A percentile compares a stretch with the other conserved stretches of the same genome.
phyloP scores from a whole-genome alignment of 2,329 filamentous ascomycete species.

The Phialocephala sp. region DNA sequence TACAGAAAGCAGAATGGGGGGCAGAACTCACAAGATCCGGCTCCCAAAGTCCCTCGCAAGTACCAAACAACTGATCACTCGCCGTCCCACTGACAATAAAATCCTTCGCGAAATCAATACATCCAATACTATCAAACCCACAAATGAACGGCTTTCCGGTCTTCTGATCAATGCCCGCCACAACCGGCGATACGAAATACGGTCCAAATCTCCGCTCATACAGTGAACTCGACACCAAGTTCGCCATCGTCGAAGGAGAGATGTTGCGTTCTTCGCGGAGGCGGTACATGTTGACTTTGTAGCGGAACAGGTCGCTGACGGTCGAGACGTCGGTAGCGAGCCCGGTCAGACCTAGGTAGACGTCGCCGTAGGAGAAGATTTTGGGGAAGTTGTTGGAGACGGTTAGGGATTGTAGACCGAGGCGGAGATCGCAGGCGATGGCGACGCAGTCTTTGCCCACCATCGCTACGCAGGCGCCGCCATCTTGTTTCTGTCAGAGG shows the following conservation, averaged over 20 bases:
- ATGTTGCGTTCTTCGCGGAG: slow-evolving; percentile 98
- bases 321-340: slow-evolving; percentile 95
- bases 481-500: slow-evolving; percentile 56
- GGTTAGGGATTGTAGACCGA: slow-evolving; percentile 94
- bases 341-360: slow-evolving; percentile 94
- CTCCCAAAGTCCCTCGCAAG: slow-evolving; percentile 98
- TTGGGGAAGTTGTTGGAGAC: slow-evolving; percentile 99
- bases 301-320: slow-evolving; percentile 95
- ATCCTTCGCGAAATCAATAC: slow-evolving; percentile 99
- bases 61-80: slow-evolving; percentile 97
- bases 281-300: slow-evolving; percentile 99
- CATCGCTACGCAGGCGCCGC: slow-evolving; percentile 97
- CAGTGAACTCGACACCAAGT: slow-evolving; percentile 87
- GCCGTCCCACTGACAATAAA: slow-evolving; percentile 98
- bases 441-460: slow-evolving; percentile 99
- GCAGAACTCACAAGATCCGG: slow-evolving; percentile 75
- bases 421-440: slow-evolving; percentile 97
- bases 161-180: slow-evolving; percentile 94
- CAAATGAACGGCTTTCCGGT: slow-evolving; percentile 97
- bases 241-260: slow-evolving; percentile 91
- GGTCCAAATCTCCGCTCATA: slow-evolving; percentile 97
- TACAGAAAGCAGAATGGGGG: background rate
- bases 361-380: slow-evolving; percentile 96
- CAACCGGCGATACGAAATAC: slow-evolving; percentile 93
- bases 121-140: slow-evolving; percentile 98